Conservation (phyloP, 371 early-diverging fungal species). For the Umbelopsis sp. region DNA sequence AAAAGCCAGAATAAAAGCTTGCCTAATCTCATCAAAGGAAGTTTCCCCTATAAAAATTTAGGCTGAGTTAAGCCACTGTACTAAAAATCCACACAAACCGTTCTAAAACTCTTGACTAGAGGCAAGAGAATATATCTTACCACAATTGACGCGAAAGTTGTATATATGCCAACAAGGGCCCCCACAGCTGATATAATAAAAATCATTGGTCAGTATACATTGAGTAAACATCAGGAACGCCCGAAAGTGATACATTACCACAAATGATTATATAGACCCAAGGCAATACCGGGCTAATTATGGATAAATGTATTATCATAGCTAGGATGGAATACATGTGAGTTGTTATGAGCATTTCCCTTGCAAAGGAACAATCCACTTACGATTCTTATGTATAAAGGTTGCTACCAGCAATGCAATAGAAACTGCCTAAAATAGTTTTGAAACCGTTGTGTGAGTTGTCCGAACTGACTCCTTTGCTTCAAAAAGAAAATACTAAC, state of each 20-base stretch:
- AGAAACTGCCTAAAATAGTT: slow-evolving; percentile 34
- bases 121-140: slow-evolving; percentile 25
- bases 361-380: slow-evolving; percentile 18
- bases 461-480: not conserved
- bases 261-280: slow-evolving; percentile 42
- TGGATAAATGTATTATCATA: slow-evolving; percentile 46
- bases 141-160: slow-evolving; percentile 35
- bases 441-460: not conserved
- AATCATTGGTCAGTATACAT: not conserved
- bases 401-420: slow-evolving; percentile 36
- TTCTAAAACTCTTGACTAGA: not conserved
- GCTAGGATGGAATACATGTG: slow-evolving; percentile 25
- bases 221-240: not conserved
- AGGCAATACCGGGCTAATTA: slow-evolving; percentile 34
- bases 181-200: slow-evolving; percentile 30
- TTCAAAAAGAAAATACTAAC: slow-evolving; percentile 26
- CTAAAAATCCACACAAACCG: not conserved
- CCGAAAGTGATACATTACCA: slow-evolving; percentile 28
- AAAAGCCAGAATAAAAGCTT: slow-evolving; percentile 46
- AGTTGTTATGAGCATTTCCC: not conserved
- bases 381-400: slow-evolving; percentile 48
- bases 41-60: slow-evolving; percentile 37
- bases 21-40: slow-evolving; percentile 44
- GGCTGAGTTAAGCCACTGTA: not conserved
- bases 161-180: slow-evolving; percentile 40